Percentiles rank a stretch among this genome's conserved stretches.
phyloP scores from a whole-genome alignment of 2,329 filamentous ascomycete species.

The Epicoccum nigrum region DNA sequence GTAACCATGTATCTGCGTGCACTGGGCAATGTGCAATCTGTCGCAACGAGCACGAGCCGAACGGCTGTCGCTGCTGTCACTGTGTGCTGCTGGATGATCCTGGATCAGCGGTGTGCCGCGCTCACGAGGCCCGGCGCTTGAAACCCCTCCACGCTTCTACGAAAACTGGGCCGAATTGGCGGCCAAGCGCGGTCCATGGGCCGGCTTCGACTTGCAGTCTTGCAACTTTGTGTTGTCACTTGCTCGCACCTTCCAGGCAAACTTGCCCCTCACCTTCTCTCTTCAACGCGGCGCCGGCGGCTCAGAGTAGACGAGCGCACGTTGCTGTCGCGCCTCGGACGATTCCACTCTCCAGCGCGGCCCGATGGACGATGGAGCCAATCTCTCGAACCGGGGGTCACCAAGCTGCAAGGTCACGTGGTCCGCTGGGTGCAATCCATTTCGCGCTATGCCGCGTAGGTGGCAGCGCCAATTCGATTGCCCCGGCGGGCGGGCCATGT shows the following conservation, averaged over 20 bases:
- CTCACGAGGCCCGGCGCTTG: conserved; percentile 14
- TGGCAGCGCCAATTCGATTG: conserved; percentile 7
- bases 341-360: not conserved
- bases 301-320: not conserved
- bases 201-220: conserved; percentile 26
- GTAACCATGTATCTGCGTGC: not conserved
- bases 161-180: conserved; percentile 19
- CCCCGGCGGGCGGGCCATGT: conserved; percentile 24
- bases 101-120: conserved; percentile 2
- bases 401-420: conserved; percentile 14
- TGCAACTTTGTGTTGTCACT: conserved; percentile 27
- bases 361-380: conserved; percentile 5
- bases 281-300: conserved; percentile 9
- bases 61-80: not conserved
- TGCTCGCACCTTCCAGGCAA: conserved; percentile 25
- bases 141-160: conserved; percentile 25
- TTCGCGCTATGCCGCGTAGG: conserved; percentile 13
- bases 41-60: conserved; percentile 4
- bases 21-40: not conserved
- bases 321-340: not conserved
- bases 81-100: not conserved
- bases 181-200: conserved; percentile 23
- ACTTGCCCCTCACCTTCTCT: conserved; percentile 29
- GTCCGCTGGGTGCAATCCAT: not conserved
- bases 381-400: conserved; percentile 8